These are phyloP conservation scores for Alternaria novae-zelandiae DNA, from an alignment of 2,329 filamentous ascomycete genomes.

Conservation along the genomic window DNA sequence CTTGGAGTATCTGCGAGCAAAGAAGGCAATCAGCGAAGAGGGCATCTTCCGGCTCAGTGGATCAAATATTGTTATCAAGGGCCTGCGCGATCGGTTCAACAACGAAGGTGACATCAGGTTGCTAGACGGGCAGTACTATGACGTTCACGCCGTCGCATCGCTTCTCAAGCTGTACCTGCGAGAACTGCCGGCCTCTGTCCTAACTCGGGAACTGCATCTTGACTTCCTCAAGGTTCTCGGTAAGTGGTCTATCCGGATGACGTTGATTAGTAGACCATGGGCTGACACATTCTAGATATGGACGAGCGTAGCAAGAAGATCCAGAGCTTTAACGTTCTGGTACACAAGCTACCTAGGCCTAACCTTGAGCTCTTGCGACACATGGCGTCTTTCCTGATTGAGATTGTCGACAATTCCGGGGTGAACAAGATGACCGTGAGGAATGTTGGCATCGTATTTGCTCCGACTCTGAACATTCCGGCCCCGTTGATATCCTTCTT, in stretches of 20 bases:
- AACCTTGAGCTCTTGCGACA: conserved; percentile 85
- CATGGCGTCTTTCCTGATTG: conserved; percentile 85
- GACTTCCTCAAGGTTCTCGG: conserved; percentile 83
- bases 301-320: conserved; percentile 78
- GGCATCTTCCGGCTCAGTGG: conserved; percentile 96
- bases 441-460: conserved; percentile 97
- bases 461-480: conserved; percentile 94
- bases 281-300: conserved; percentile 64
- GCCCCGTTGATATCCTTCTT: conserved; percentile 94
- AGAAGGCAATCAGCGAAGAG: conserved; percentile 83
- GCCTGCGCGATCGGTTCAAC: conserved; percentile 91
- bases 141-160: conserved; percentile 94
- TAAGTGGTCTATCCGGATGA: conserved; percentile 41
- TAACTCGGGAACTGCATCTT: conserved; percentile 87
- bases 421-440: conserved; percentile 98
- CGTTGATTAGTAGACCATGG: background rate
- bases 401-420: conserved; percentile 87
- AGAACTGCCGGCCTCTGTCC: conserved; percentile 87
- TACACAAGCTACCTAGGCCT: conserved; percentile 77
- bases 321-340: conserved; percentile 74
- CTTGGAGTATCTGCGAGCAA: conserved; percentile 87
- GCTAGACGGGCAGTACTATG: conserved; percentile 84
- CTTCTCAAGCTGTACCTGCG: conserved; percentile 92
- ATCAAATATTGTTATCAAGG: conserved; percentile 94
- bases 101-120: conserved; percentile 89